Evolutionary conservation across 2,329 filamentous ascomycete species (phyloP), one percentile per base, ranked within the genome.

Genomic region (Sclerotinia borealis): DNA sequence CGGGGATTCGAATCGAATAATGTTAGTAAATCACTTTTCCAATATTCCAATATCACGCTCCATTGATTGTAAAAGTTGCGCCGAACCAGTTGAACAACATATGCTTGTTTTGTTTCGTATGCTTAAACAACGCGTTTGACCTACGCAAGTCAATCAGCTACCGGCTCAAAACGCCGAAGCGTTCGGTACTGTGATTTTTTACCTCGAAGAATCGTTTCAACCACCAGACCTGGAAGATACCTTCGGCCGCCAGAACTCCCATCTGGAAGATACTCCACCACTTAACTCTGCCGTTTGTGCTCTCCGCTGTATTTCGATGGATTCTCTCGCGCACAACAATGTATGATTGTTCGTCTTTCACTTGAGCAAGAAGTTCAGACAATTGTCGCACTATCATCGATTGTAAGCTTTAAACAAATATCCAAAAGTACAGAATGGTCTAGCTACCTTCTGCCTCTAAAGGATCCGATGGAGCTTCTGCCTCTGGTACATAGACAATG

Each of bases 261-360:
- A 99, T 86, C 79, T 99, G 93, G 78, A 98, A 98, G 72, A 98
- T 85, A 78, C 95, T 97, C 95, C 95, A 99, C 95, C 95, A 99
- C 83, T 99, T 99, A 76, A 99, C 95, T 70, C 95, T 85, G 71
- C 87, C 85, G 78, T 99, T 99, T 73, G 95, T 99, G 84, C 93
- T 97, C 82, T 99, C 95, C 68, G 95, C 95, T 11, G 95, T 99
- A 81, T 99, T 99, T 76, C 95, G 86, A 83, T 99, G 95, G 71
- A 91, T 96, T 74, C 95, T 86, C 81, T 99, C 95, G 72, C 95
- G 90, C 64, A 98, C 80, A 67, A 99, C 87, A 74, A 99, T 98
- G 81, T 99, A 99, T 71, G 88, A 86, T 80, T 99, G 95, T 81
- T 99, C 95, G 77, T 98, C 95, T 81, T 96, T 96, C 77, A 98